These are phyloP conservation scores for Scortechinia acanthostroma DNA, from an alignment of 2,329 filamentous ascomycete genomes.

Conservation along the genomic window DNA sequence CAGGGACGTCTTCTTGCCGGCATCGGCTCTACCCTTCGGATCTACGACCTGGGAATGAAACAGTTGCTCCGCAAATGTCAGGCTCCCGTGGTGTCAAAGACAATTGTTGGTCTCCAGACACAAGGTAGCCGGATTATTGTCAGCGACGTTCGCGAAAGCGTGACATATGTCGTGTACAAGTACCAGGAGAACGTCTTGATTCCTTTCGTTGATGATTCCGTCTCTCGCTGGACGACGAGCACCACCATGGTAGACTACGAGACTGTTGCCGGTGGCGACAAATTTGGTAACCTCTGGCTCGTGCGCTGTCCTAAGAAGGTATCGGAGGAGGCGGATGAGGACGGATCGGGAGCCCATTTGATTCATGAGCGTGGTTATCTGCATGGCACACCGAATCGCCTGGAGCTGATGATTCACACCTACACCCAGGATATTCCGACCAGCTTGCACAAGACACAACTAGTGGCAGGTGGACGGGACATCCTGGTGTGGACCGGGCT, in stretches of 20 bases:
- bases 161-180: constrained; percentile 91
- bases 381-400: constrained; percentile 77
- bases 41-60: constrained; percentile 89
- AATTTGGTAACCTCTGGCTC: constrained; percentile 94
- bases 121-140: constrained; percentile 88
- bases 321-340: constrained; percentile 85
- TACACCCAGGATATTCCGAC: constrained; percentile 89
- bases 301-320: constrained; percentile 79
- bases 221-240: constrained; percentile 84
- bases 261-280: constrained; percentile 87
- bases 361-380: constrained; percentile 84
- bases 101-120: constrained; percentile 83
- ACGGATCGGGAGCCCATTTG: constrained; percentile 83
- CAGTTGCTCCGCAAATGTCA: constrained; percentile 89
- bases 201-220: constrained; percentile 83
- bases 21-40: constrained; percentile 71
- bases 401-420: constrained; percentile 80
- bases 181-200: constrained; percentile 84
- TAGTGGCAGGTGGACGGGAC: constrained; percentile 86
- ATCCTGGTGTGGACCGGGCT: constrained; percentile 89
- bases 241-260: constrained; percentile 96
- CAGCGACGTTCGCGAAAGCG: constrained; percentile 84
- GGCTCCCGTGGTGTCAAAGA: constrained; percentile 68
- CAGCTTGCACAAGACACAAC: constrained; percentile 77
- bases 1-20: constrained; percentile 85